Evolutionary conservation across 1,139 yeast species (phyloP), one percentile per base, ranked within the genome.

Genomic region (Suhomyces taliae): DNA sequence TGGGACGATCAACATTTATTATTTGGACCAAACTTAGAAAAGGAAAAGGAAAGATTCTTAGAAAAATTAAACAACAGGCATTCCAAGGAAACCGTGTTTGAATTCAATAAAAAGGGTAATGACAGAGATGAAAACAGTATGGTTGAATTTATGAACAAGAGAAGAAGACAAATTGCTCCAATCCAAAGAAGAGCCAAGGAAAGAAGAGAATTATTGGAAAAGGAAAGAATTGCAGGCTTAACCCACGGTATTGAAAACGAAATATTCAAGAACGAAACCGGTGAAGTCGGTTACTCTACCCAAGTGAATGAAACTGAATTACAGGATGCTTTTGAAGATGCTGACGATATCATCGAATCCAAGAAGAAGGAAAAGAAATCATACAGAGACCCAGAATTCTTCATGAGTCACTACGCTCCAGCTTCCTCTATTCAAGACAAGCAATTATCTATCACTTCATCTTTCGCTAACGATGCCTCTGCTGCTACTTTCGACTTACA

Each of bases 81-180:
- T 44, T 72, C 81, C 41, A 85, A 88, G 60, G 98, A 93, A 62
- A 95, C 99, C 0, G 97, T 95, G 8, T 95, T 95, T 65, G 99
- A 95, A 65, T 86, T 90, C 66, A 76, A 79, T 48, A 81, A 83
- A 56, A 74, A 78, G 45, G 75, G 73, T 35, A 65, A 62, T 34
- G 75, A 69, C 41, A 63, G 59, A 43, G 77, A 67, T 36, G 91
- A 86, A 53, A 87, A 87, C 54, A 83, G 83, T 53, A 70, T 90
- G 61, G 87, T 89, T 35, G 85, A 85, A 45, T 76, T 93, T 59
- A 93, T 95, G 99, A 78, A 85, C 54, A 82, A 82, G 52, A 78
- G 99, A 72, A 79, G 99, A 65, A 76, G 76, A 53, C 97, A 91
- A 62, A 76, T 95, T 50, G 97, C 96, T 0, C 95, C 95, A 7